Evolutionary conservation across 345 rosid genomes (phyloP), one percentile per base, ranked within the genome.

Genomic region (Carallia brachiata): DNA sequence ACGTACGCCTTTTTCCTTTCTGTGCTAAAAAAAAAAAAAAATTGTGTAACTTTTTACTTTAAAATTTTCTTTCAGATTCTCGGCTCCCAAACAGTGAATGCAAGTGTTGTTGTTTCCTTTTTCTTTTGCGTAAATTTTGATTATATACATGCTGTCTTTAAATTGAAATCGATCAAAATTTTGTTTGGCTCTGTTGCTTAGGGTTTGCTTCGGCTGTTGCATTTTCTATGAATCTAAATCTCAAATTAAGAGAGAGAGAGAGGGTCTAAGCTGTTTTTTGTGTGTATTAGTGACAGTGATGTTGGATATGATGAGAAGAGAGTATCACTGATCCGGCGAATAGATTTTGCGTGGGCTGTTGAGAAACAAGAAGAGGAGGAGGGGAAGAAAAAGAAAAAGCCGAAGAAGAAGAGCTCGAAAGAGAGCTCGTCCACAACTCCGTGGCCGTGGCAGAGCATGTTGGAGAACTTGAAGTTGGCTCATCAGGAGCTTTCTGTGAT

Each of bases 271-370:
- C 6, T 27, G 2, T 17, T 32, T 52, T 23, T 10, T 47, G 40
- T 54, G 3, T 9, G 47, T n/a, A 31, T 34, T 61, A 57, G 61
- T n/a, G 66, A 50, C 63, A 92, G 96, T 63, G 93, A 91, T 61
- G 83, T 90, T 4, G 85, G 78, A 18, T 86, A 88, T 52, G 97
- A 94, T 23, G 97, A 94, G 80, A 89, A 91, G 85, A 79, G 85
- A 78, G 90, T 84, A 0, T 89, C 96, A 13, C 66, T 87, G 78
- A 94, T 90, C 39, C 85, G 95, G 72, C 75, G 88, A 44, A 80
- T 94, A 52, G 97, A 89, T 78, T 94, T 94, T 55, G 98, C 90
- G 1, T 91, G 96, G 98, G 98, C 97, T 1, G 75, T 91, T 68
- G 95, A 91, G 81, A 87, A 84, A 61, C 88, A 91, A 62, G 90